Evolutionary conservation across 208 protist genomes (phyloP).

Genomic region (Leishmania tarentolae): DNA sequence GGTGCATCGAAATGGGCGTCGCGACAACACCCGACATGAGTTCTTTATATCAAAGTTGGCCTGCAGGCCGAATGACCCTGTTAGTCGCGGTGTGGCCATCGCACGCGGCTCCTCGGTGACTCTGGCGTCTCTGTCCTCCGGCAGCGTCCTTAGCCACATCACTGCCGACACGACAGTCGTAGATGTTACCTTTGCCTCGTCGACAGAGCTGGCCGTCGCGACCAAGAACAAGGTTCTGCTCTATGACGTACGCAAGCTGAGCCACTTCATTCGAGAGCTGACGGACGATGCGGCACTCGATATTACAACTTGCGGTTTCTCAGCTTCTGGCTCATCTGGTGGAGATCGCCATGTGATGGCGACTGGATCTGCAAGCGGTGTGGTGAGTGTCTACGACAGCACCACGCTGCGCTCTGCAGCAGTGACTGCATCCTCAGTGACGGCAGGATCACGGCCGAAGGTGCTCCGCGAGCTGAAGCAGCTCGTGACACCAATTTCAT

Average conservation of each 20-base stretch:
- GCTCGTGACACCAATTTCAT: conserved; percentile 70
- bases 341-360: conserved; percentile 36
- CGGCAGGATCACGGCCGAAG: conserved; percentile 4
- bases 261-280: conserved; percentile 55
- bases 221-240: conserved; percentile 62
- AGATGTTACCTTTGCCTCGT: conserved; percentile 54
- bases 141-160: conserved; percentile 62
- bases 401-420: conserved; percentile 15
- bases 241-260: conserved; percentile 82
- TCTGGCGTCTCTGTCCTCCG: conserved; percentile 69
- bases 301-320: conserved; percentile 64
- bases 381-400: conserved; percentile 73
- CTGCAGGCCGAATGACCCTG: conserved; percentile 24
- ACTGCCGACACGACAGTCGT: conserved; percentile 47
- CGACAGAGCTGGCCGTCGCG: conserved; percentile 67
- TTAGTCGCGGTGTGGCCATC: conserved; percentile 44
- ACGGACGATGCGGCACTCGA: conserved; percentile 63
- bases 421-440: neutral
- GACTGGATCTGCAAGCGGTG: conserved; percentile 69
- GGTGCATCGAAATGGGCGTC: conserved; percentile 64
- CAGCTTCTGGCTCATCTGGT: neutral
- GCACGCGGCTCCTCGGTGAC: conserved; percentile 59
- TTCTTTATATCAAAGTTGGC: conserved; percentile 57
- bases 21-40: conserved; percentile 62
- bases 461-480: conserved; percentile 71